Percentiles rank a stretch among this genome's conserved stretches.
These are phyloP conservation scores for Paspalum notatum DNA, from an alignment of 176 grass and related monocot species.

Conservation along the genomic window DNA sequence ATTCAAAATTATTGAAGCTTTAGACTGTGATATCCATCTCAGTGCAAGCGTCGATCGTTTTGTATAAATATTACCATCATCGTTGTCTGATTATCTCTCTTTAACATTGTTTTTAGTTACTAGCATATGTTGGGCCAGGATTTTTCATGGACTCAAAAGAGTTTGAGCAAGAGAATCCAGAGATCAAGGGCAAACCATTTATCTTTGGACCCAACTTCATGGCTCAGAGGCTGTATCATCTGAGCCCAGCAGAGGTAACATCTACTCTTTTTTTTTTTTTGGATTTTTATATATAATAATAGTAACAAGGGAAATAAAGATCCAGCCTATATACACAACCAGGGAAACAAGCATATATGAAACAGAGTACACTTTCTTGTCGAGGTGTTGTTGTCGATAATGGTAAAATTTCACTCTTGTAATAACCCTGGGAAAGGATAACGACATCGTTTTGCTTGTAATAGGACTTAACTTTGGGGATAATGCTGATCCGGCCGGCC, in stretches of 20 bases:
- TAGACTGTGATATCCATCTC: too few relatives aligned
- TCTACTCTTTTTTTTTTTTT: not conserved
- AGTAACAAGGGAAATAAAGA: too few relatives aligned
- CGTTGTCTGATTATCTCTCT: not conserved
- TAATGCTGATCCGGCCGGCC: slow-evolving; percentile 20
- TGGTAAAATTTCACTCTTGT: too few relatives aligned
- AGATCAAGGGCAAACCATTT: slow-evolving; percentile 28
- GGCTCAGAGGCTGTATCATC: slow-evolving; percentile 18
- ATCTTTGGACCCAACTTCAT: slow-evolving; percentile 24
- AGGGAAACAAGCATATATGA: too few relatives aligned
- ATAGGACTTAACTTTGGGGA: slow-evolving; percentile 17
- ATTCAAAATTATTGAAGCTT: too few relatives aligned
- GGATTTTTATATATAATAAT: not conserved
- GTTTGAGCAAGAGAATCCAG: slow-evolving; percentile 12
- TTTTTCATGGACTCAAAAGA: slow-evolving; percentile 33
- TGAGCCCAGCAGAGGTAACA: slow-evolving; percentile 30
- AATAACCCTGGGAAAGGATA: not conserved
- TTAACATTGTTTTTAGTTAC: not conserved
- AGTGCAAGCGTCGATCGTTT: too few relatives aligned
- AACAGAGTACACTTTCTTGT: too few relatives aligned
- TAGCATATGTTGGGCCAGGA: not conserved
- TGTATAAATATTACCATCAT: too few relatives aligned
- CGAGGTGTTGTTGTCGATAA: too few relatives aligned
- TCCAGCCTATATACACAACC: too few relatives aligned
- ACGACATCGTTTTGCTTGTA: not conserved